Evolutionary conservation across 1,139 yeast genomes (phyloP), one percentile per base, ranked within the genome.

Genomic region (Suhomyces anneliseae): DNA sequence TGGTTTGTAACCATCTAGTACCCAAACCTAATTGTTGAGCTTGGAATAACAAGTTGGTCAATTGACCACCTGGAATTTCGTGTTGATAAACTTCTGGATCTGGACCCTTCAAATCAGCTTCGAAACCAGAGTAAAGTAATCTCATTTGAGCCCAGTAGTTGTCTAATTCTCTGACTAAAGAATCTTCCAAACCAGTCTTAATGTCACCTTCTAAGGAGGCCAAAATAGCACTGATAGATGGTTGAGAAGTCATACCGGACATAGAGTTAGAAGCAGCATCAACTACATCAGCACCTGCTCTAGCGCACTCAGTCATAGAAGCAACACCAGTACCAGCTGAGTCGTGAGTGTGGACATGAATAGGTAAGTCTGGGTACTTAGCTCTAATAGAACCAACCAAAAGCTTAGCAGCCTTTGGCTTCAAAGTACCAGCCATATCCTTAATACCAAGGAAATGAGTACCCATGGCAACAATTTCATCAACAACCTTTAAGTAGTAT

Each of bases 321-420:
- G 98, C 90, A 54, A 93, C 97, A 72, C 96, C 99, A 45, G 99
- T 95, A 76, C 99, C 99, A 39, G 99, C 99, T 55, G 98, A 90
- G 72, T 93, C 99, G 72, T 93, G 99, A 36, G 99, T 92, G 73
- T 93, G 99, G 42, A 93, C 98, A 68, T 93, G 99, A 63, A 93
- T 92, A 57, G 98, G 97, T 64, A 95, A 79, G 62, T 89, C 82
- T 45, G 99, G 99, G 71, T 89, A 90, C 69, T 81, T 85, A 52
- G 81, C 82, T 70, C 99, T 85, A 58, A 93, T 83, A 33, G 89
- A 75, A 49, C 93, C 83, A 61, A 93, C 79, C 65, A 93, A 82
- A 46, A 85, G 56, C 46, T 79, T 83, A 39, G 99, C 99, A 52
- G 99, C 99, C 53, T 82, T 79, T 51, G 99, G 99, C 73, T 93